Base-by-base conservation (phyloP, 2,329 filamentous ascomycete species). In the Cladophialophora chaetospira region DNA sequence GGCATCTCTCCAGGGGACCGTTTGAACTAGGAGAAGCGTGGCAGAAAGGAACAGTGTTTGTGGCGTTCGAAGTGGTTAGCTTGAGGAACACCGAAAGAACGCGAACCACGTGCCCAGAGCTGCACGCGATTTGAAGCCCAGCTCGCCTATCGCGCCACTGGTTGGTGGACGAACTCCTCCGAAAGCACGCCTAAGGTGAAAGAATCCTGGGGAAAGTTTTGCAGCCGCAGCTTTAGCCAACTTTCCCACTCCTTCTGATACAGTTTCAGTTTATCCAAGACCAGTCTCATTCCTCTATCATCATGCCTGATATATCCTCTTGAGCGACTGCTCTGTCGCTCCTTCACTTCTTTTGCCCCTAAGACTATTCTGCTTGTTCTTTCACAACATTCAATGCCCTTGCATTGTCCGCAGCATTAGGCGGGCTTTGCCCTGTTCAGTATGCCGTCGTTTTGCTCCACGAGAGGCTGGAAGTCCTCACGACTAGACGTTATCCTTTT, bases 381-480 rank as follows among this genome's bases (percentile, higher is more conserved):
- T 33, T n/a, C 17, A 23, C 43, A 11, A 21, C 36, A 10, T 40
- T 45, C 8, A 35, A 56, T 46, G 46, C 17, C 29, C 53, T 21
- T 33, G 19, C 47, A 13, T 36, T 25, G 9, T 11, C 33, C 13
- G 15, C 23, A 13, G 9, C 15, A 19, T 19, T 53, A 42, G 35
- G 13, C 29, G 53, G 25, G 8, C 38, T 38, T 8, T 10, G 29
- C 35, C 15, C 25, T 17, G 17, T 51, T 29, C 59, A 60, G 58
- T 50, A 60, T 60, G 58, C 58, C 49, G 48, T 21, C 43, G 26
- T 21, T 38, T 44, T 47, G 28, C n/a, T 21, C 54, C 23, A 23
- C n/a, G 35, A 23, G 47, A 49, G 58, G 55, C 44, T 47, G 51
- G 55, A 33, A 49, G 46, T 36, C 42, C 35, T 50, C 52, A 35